A percentile compares a stretch with the other conserved stretches of the same genome.
Evolutionary conservation across 2,329 filamentous ascomycete genomes (phyloP).

Genomic region (Massarina eburnea): DNA sequence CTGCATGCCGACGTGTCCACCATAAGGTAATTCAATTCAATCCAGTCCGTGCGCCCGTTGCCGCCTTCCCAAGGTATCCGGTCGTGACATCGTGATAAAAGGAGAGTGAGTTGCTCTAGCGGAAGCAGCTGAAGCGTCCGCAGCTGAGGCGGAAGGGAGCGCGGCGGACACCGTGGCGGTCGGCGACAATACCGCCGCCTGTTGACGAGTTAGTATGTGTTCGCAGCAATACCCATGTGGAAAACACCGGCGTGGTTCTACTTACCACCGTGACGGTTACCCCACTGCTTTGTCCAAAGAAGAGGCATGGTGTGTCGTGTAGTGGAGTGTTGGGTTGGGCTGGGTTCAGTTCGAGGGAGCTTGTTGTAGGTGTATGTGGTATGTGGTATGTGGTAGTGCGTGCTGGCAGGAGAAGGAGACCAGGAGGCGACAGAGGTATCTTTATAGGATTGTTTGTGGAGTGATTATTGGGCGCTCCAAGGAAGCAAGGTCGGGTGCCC

Average conservation of each 20-base stretch:
- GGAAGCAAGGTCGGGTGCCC: constrained; percentile 1
- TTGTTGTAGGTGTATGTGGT: constrained; percentile 2
- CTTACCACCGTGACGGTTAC: constrained; percentile 47
- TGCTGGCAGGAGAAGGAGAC: neutral
- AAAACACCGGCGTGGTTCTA: constrained; percentile 2
- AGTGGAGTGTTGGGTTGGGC: constrained; percentile 11
- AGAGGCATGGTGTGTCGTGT: constrained; percentile 48
- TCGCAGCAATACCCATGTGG: constrained; percentile 13
- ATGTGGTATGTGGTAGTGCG: neutral
- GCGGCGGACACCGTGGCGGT: constrained; percentile 54
- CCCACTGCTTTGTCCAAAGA: constrained; percentile 51
- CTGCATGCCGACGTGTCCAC: too few species aligned
- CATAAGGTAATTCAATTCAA: neutral
- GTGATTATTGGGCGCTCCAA: neutral
- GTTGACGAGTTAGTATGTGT: constrained; percentile 9
- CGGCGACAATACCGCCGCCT: constrained; percentile 55
- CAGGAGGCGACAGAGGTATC: constrained; percentile 14
- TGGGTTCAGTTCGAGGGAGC: constrained; percentile 5
- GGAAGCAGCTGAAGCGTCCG: constrained; percentile 57
- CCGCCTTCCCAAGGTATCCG: neutral
- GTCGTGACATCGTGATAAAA: constrained; percentile 26
- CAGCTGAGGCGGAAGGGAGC: constrained; percentile 55
- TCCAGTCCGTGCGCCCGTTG: neutral
- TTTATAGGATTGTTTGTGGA: constrained; percentile 12
- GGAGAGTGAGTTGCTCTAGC: constrained; percentile 36